Conservation (phyloP, 257 asterid genomes). For the Asclepias syriaca region DNA sequence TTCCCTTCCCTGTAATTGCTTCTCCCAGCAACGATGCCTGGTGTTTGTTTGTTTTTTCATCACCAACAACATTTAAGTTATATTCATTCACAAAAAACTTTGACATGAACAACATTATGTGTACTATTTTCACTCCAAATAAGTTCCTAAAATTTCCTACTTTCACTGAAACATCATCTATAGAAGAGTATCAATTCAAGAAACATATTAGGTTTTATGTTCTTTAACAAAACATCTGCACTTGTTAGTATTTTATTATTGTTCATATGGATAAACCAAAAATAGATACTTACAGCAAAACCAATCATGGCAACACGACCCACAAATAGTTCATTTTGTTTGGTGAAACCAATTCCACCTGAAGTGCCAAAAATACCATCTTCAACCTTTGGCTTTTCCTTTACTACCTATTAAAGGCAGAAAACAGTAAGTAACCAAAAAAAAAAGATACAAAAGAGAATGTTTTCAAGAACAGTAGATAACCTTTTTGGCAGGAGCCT, state of each 20-base stretch:
- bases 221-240: background rate
- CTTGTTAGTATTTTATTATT: background rate
- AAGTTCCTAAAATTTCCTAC: background rate
- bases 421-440: background rate
- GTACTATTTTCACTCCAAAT: too few species aligned
- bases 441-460: too few species aligned
- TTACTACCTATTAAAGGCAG: slow-evolving; percentile 23
- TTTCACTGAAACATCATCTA: background rate
- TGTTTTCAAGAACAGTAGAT: background rate
- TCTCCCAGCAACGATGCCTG: slow-evolving; percentile 93
- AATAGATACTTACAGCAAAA: slow-evolving; percentile 56
- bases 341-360: slow-evolving; percentile 87
- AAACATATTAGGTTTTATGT: background rate
- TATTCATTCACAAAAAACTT: too few species aligned
- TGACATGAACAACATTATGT: too few species aligned
- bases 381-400: slow-evolving; percentile 63
- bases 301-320: slow-evolving; percentile 98
- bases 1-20: slow-evolving; percentile 91
- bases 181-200: background rate
- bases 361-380: slow-evolving; percentile 92
- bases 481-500: slow-evolving; percentile 67
- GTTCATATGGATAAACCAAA: background rate
- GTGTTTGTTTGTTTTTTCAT: background rate
- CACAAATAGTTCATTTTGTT: slow-evolving; percentile 86
- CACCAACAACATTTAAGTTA: background rate